Conservation (phyloP, 495 filamentous ascomycete species). For the Tuber aestivum region DNA sequence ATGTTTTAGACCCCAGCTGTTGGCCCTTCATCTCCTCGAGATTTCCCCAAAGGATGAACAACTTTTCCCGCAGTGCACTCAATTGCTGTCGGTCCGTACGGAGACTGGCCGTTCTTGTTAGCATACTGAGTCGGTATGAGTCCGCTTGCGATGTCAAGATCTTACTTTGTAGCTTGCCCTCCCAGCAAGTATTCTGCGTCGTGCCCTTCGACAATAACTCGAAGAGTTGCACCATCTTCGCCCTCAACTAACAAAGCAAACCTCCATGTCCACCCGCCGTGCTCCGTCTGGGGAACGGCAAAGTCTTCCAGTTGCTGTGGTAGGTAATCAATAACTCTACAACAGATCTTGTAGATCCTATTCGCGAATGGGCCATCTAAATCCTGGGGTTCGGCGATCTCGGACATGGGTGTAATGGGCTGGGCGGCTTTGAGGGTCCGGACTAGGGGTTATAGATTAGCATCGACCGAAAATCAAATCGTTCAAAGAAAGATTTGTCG, state of each 20-base stretch:
- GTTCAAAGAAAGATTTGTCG: neutral
- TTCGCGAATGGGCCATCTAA: constrained; percentile 47
- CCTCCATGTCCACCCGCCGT: constrained; percentile 64
- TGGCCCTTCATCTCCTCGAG: constrained; percentile 63
- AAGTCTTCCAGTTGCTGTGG: constrained; percentile 71
- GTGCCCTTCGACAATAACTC: constrained; percentile 59
- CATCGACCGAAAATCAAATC: neutral
- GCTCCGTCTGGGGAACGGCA: constrained; percentile 44
- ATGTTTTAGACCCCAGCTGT: neutral
- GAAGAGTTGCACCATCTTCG: constrained; percentile 49
- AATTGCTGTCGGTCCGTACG: constrained; percentile 49
- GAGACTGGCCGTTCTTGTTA: constrained; percentile 48
- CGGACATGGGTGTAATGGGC: constrained; percentile 46
- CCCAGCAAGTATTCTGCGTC: constrained; percentile 61
- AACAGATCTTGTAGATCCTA: constrained; percentile 59
- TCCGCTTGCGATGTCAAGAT: constrained; percentile 6
- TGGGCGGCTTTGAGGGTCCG: constrained; percentile 48
- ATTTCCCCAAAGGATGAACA: constrained; percentile 81
- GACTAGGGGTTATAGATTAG: constrained; percentile 38
- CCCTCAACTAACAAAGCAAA: constrained; percentile 66
- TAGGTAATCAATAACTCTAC: constrained; percentile 75
- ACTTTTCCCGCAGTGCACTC: constrained; percentile 56
- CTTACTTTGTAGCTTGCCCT: constrained; percentile 64
- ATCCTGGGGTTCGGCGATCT: constrained; percentile 48
- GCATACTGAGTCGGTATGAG: constrained; percentile 8